A percentile compares a stretch with the other conserved stretches of the same genome.
These are phyloP conservation scores for Calonectria pseudoturangicola DNA, from an alignment of 2,329 filamentous ascomycete genomes.

Conservation along the genomic window DNA sequence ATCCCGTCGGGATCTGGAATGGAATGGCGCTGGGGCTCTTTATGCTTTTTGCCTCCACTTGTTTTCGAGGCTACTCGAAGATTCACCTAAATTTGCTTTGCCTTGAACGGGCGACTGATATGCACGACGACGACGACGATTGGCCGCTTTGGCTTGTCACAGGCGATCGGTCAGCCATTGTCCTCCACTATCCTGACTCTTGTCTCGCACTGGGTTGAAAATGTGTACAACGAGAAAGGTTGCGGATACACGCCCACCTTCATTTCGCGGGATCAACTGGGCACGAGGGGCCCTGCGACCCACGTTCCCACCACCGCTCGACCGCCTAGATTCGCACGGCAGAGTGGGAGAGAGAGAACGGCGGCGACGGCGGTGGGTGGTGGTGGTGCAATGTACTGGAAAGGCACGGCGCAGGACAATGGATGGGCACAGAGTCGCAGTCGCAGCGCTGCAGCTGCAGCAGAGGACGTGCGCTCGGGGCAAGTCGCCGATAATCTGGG, in stretches of 20 bases:
- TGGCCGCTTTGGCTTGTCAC: slow-evolving; percentile 29
- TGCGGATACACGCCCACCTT: slow-evolving; percentile 29
- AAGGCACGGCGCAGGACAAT: slow-evolving; percentile 12
- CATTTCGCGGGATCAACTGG: slow-evolving; percentile 30
- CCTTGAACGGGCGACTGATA: slow-evolving; percentile 32
- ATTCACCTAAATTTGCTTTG: slow-evolving; percentile 40
- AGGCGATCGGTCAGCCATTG: slow-evolving; percentile 14
- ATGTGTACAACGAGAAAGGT: slow-evolving; percentile 6
- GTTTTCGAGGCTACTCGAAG: slow-evolving; percentile 24
- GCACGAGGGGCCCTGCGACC: slow-evolving; percentile 6
- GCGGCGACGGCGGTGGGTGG: neutral
- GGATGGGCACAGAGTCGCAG: neutral
- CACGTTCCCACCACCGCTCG: slow-evolving; percentile 18
- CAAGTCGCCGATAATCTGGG: slow-evolving; percentile 49
- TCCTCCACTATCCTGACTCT: slow-evolving; percentile 46
- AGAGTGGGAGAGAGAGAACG: neutral
- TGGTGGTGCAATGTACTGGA: slow-evolving; percentile 1
- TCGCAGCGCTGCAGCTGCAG: slow-evolving; percentile 1
- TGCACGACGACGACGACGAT: slow-evolving; percentile 20
- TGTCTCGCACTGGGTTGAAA: slow-evolving; percentile 34
- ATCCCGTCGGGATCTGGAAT: slow-evolving; percentile 43
- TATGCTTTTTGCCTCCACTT: slow-evolving; percentile 45
- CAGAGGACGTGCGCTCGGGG: slow-evolving; percentile 41
- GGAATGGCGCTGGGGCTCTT: slow-evolving; percentile 40
- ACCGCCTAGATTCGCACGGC: slow-evolving; percentile 10